Evolutionary conservation across 2,329 filamentous ascomycete genomes (phyloP).

Genomic region (Penicillium sp.): DNA sequence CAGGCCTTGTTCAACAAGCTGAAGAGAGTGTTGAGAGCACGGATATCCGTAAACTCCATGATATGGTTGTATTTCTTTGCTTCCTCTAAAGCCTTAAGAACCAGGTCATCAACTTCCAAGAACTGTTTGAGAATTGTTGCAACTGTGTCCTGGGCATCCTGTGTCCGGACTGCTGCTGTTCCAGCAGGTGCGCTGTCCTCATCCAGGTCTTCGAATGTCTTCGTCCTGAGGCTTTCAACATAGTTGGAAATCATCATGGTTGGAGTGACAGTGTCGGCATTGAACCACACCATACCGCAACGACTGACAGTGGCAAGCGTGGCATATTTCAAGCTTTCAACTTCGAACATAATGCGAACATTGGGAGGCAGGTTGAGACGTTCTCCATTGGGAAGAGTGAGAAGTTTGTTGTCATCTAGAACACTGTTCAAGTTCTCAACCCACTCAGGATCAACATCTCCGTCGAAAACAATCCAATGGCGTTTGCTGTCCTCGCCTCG

Average conservation of each 20-base stretch:
- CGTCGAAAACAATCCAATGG: conserved; percentile 99
- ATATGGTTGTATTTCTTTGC: conserved; percentile 85
- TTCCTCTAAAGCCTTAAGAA: conserved; percentile 71
- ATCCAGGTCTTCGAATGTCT: conserved; percentile 90
- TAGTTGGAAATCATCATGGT: conserved; percentile 93
- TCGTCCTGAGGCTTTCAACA: conserved; percentile 74
- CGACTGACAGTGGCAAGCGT: conserved; percentile 98
- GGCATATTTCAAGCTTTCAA: conserved; percentile 95
- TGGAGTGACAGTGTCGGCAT: conserved; percentile 91
- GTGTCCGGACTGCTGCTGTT: conserved; percentile 71
- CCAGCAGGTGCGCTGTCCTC: conserved; percentile 80
- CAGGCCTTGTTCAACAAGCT: conserved; percentile 93
- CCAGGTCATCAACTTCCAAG: conserved; percentile 75
- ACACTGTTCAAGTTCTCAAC: conserved; percentile 99
- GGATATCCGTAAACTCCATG: conserved; percentile 94
- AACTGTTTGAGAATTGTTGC: conserved; percentile 75
- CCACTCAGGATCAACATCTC: conserved; percentile 98
- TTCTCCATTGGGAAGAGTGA: conserved; percentile 96
- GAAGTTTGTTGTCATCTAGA: conserved; percentile 95
- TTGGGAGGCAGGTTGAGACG: conserved; percentile 91
- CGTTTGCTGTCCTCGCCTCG: conserved; percentile 95
- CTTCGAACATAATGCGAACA: conserved; percentile 99
- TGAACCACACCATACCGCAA: conserved; percentile 99
- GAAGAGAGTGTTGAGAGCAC: conserved; percentile 88
- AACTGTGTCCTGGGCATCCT: conserved; percentile 73